Evolutionary conservation across 2,329 filamentous ascomycete species (phyloP).

Genomic region (Paecilomyces dactylethromorphus): DNA sequence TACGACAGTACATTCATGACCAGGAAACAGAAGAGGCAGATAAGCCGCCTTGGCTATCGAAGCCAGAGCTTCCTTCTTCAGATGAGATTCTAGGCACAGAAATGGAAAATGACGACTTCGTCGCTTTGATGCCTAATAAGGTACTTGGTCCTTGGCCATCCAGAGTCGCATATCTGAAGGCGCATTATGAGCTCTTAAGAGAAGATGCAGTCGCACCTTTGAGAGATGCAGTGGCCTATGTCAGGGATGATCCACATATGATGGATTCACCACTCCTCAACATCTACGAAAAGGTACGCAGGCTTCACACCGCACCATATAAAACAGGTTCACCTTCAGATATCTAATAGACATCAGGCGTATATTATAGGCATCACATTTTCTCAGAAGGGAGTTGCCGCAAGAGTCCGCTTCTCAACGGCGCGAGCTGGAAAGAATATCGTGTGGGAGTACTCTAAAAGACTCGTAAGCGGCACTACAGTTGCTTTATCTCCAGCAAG

Average conservation of each 20-base stretch:
- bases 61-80: slow-evolving; percentile 34
- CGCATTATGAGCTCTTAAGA: slow-evolving; percentile 68
- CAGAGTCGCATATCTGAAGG: slow-evolving; percentile 60
- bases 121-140: slow-evolving; percentile 47
- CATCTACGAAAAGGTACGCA: slow-evolving; percentile 63
- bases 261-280: slow-evolving; percentile 53
- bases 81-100: slow-evolving; percentile 30
- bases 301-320: neutral
- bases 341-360: slow-evolving; percentile 46
- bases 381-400: slow-evolving; percentile 55
- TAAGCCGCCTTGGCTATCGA: slow-evolving; percentile 23
- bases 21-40: slow-evolving; percentile 9
- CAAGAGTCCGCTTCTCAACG: slow-evolving; percentile 65
- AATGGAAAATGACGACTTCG: slow-evolving; percentile 14
- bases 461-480: slow-evolving; percentile 49
- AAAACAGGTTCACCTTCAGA: neutral
- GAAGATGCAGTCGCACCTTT: slow-evolving; percentile 68
- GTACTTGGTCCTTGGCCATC: slow-evolving; percentile 52
- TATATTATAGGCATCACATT: slow-evolving; percentile 61
- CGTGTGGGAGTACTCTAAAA: slow-evolving; percentile 58
- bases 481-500: slow-evolving; percentile 47
- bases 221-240: slow-evolving; percentile 56
- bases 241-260: slow-evolving; percentile 48
- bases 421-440: slow-evolving; percentile 59
- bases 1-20: slow-evolving; percentile 21